These are phyloP conservation scores for Epithemia pelagica DNA, from an alignment of 108 stramenopile species.

Conservation along the genomic window DNA sequence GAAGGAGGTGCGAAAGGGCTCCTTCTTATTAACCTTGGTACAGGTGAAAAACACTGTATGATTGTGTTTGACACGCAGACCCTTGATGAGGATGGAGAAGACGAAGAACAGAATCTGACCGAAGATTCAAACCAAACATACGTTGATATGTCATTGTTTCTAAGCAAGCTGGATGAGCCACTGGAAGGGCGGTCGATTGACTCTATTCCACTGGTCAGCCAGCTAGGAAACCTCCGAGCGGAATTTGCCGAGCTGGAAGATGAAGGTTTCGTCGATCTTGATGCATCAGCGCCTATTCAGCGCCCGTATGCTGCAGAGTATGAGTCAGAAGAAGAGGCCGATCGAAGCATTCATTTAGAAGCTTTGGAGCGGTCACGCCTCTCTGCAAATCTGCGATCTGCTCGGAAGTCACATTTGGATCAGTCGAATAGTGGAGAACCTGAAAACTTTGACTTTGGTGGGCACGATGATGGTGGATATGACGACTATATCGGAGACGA, in stretches of 20 bases:
- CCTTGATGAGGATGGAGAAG: conserved; percentile 5
- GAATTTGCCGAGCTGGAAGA: conserved; percentile 49
- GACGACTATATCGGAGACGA: conserved; percentile 23
- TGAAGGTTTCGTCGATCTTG: conserved; percentile 51
- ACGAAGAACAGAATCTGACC: conserved; percentile 10
- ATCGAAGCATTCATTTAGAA: conserved; percentile 69
- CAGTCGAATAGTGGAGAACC: conserved; percentile 19
- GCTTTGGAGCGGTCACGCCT: conserved; percentile 64
- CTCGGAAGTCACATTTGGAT: conserved; percentile 22
- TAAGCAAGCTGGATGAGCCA: conserved; percentile 24
- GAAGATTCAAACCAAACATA: conserved; percentile 8
- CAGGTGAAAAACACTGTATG: conserved; percentile 70
- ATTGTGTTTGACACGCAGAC: conserved; percentile 80
- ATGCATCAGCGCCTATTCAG: neutral
- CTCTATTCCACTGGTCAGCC: conserved; percentile 66
- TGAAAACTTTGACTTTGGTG: conserved; percentile 44
- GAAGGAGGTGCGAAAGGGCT: conserved; percentile 97
- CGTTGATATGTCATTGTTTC: conserved; percentile 62
- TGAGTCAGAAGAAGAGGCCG: conserved; percentile 80
- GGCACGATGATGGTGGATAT: conserved; percentile 24
- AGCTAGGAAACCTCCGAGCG: conserved; percentile 55
- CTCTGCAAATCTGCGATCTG: conserved; percentile 35
- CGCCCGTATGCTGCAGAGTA: conserved; percentile 34
- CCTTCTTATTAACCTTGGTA: conserved; percentile 88
- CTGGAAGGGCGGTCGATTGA: conserved; percentile 30